Evolutionary conservation across 148 eudicot species (phyloP).

Genomic region (Diospyros lotus): DNA sequence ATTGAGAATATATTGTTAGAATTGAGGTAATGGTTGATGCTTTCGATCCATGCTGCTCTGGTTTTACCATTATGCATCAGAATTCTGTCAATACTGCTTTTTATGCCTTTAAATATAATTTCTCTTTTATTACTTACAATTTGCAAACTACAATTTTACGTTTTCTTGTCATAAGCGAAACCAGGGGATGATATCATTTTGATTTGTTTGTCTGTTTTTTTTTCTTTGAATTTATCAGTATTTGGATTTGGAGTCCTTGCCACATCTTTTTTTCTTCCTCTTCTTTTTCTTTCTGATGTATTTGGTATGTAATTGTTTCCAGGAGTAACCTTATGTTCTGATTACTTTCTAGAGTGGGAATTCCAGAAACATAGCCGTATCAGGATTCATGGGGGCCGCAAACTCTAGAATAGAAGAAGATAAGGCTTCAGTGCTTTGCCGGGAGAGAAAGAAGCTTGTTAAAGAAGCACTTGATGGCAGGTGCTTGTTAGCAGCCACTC

Average conservation of each 20-base stretch:
- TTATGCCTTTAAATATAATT: not conserved
- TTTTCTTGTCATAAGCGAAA: not conserved
- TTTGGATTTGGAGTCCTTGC: not conserved
- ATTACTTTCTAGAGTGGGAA: constrained; percentile 3
- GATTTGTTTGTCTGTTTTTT: not conserved
- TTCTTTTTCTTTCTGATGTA: constrained; percentile 2
- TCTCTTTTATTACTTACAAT: not conserved
- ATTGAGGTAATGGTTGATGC: not conserved
- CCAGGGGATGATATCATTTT: not conserved
- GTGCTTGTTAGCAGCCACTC: constrained; percentile 81
- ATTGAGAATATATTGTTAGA: not conserved
- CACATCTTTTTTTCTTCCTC: not conserved
- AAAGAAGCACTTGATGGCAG: constrained; percentile 91
- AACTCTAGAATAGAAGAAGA: constrained; percentile 83
- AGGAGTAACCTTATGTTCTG: constrained; percentile 14
- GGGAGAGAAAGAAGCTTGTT: constrained; percentile 79
- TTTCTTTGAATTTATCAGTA: not conserved
- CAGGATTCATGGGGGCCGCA: constrained; percentile 61
- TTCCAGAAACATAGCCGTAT: not conserved
- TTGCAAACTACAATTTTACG: not conserved
- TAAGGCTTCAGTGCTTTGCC: constrained; percentile 74
- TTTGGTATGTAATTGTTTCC: not conserved
- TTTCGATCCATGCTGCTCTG: not conserved
- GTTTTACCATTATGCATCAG: not conserved
- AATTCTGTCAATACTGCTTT: not conserved